These are phyloP conservation scores for Coffea humblotiana DNA, from an alignment of 305 asterid species.

Conservation along the genomic window DNA sequence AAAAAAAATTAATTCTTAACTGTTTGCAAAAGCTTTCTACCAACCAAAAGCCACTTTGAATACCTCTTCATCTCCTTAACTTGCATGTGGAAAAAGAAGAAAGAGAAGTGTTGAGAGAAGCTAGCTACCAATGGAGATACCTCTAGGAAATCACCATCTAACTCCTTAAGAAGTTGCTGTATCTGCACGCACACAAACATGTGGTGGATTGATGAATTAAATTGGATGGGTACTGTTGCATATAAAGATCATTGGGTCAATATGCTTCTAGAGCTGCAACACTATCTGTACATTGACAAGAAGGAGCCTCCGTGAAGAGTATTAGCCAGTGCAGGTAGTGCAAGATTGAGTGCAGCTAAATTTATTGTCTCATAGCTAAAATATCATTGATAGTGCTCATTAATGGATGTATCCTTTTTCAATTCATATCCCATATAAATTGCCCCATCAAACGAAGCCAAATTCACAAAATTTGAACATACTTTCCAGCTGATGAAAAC, in stretches of 20 bases:
- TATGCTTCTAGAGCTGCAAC: not conserved
- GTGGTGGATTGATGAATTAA: not conserved
- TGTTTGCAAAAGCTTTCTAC: not conserved
- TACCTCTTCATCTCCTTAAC: not conserved
- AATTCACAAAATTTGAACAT: not conserved
- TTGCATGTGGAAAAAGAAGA: not conserved
- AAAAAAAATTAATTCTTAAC: not conserved
- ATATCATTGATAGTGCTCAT: too few species aligned
- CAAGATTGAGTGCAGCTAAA: not conserved
- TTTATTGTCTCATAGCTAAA: not conserved
- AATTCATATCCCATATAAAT: not conserved
- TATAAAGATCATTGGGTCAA: not conserved
- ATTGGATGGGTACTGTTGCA: not conserved
- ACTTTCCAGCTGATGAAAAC: not conserved
- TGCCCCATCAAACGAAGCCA: not conserved
- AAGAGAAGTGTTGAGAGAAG: not conserved
- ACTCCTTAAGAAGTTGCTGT: conserved; percentile 66
- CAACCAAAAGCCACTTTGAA: not conserved
- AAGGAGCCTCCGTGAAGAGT: not conserved
- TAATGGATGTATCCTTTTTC: too few species aligned
- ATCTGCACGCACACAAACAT: conserved; percentile 47
- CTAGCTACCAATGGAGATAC: conserved; percentile 30
- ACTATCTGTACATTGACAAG: not conserved
- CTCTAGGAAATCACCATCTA: conserved; percentile 91
- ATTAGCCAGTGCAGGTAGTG: not conserved